These are phyloP conservation scores for Populus hybrid DNA, from an alignment of 441 rosid genomes.

Conservation along the genomic window DNA sequence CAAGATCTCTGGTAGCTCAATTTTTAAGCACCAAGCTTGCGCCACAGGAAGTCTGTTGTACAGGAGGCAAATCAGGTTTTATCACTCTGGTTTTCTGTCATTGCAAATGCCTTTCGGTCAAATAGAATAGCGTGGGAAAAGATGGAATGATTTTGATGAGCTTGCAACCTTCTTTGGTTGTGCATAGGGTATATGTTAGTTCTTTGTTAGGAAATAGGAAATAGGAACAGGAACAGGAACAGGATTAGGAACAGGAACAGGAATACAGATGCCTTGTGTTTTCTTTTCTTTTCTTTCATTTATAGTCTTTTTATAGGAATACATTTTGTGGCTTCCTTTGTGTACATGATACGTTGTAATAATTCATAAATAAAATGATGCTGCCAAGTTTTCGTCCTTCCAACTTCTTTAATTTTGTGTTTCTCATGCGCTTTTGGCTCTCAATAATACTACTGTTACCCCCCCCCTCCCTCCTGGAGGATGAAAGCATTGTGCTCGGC, in stretches of 20 bases:
- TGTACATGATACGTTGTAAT: too few species aligned
- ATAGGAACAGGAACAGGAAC: neutral
- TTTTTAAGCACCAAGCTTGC: neutral
- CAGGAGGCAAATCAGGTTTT: neutral
- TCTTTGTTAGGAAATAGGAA: neutral
- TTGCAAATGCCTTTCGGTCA: neutral
- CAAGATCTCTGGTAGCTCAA: neutral
- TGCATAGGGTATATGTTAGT: conserved; percentile 4
- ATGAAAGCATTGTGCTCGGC: too few species aligned
- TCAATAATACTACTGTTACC: too few species aligned
- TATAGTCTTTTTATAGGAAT: too few species aligned
- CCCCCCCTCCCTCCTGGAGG: too few species aligned
- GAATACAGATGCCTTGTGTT: neutral
- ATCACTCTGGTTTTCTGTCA: neutral
- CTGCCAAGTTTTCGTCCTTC: too few species aligned
- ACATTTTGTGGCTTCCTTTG: too few species aligned
- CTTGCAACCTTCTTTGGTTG: neutral
- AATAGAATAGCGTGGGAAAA: neutral
- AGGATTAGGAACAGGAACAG: neutral
- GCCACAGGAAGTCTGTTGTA: neutral
- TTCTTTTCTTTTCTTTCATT: neutral
- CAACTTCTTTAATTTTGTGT: too few species aligned
- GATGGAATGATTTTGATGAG: neutral
- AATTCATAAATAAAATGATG: too few species aligned
- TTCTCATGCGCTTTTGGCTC: too few species aligned